Percentiles rank a stretch among this genome's conserved stretches.
phyloP scores from a whole-genome alignment of 2,329 filamentous ascomycete species.

The Fusarium brachygibbosum region DNA sequence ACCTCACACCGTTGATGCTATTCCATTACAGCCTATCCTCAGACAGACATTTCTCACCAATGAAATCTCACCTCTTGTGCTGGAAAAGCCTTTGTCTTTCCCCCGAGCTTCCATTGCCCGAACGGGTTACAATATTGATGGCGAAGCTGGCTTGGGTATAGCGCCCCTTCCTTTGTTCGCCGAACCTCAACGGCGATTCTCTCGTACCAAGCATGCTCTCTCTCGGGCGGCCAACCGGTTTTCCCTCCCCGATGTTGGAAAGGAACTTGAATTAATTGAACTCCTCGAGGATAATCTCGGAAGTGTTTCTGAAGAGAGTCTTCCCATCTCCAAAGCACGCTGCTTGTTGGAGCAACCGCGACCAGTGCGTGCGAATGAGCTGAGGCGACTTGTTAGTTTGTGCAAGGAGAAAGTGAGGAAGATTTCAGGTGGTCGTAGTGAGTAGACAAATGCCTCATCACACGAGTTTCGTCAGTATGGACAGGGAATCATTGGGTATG shows the following conservation, averaged over 20 bases:
- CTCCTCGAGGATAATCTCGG: constrained; percentile 21
- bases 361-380: constrained; percentile 50
- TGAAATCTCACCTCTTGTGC: constrained; percentile 27
- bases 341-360: constrained; percentile 52
- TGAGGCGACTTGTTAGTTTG: constrained; percentile 50
- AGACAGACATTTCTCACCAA: constrained; percentile 19
- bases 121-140: constrained; percentile 44
- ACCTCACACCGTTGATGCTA: constrained; percentile 18
- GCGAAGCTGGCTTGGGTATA: constrained; percentile 29
- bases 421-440: constrained; percentile 39
- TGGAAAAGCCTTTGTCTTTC: constrained; percentile 21
- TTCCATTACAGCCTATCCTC: constrained; percentile 17
- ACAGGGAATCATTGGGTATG: constrained; percentile 11
- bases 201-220: constrained; percentile 1
- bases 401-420: constrained; percentile 48
- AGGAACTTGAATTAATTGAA: constrained; percentile 1
- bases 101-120: background rate
- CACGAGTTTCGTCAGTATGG: background rate
- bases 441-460: constrained; percentile 20
- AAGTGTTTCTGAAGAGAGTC: constrained; percentile 35
- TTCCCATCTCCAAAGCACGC: constrained; percentile 47
- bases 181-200: constrained; percentile 12
- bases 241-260: constrained; percentile 14
- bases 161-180: constrained; percentile 17
- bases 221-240: constrained; percentile 8